Conservation (phyloP, 352 stramenopile genomes). For the Achlya hypogyna region DNA sequence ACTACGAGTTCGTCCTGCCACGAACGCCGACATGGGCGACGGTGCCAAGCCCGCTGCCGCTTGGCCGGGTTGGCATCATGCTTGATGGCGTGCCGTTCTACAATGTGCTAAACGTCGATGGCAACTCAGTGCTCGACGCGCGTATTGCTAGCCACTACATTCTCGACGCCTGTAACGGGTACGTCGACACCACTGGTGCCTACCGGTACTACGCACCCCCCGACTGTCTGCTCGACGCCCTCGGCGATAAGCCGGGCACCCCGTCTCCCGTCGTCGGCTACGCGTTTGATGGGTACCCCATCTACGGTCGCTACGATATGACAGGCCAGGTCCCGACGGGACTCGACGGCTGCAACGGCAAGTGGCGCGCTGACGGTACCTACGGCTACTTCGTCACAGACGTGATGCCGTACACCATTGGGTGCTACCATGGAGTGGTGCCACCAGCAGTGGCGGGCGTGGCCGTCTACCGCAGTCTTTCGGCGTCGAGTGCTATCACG, state of each 20-base stretch:
- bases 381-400: conserved; percentile 63
- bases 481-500: conserved; percentile 7
- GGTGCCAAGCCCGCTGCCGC: conserved; percentile 26
- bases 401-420: conserved; percentile 44
- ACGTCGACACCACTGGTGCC: conserved; percentile 48
- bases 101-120: conserved; percentile 31
- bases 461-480: conserved; percentile 37
- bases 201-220: conserved; percentile 67
- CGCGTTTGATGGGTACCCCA: conserved; percentile 61
- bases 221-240: conserved; percentile 46
- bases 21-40: conserved; percentile 28
- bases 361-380: conserved; percentile 43
- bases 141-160: conserved; percentile 32
- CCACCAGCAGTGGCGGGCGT: background rate
- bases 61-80: conserved; percentile 55
- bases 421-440: conserved; percentile 41
- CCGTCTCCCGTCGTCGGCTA: conserved; percentile 59
- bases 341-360: conserved; percentile 61
- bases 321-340: conserved; percentile 35
- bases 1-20: conserved; percentile 60
- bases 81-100: conserved; percentile 66
- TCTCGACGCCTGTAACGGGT: conserved; percentile 62
- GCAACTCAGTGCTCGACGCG: conserved; percentile 33
- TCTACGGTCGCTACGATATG: conserved; percentile 53
- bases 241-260: conserved; percentile 24